These are phyloP conservation scores for Cynanchum wilfordii DNA, from an alignment of 257 asterid species.

Conservation along the genomic window DNA sequence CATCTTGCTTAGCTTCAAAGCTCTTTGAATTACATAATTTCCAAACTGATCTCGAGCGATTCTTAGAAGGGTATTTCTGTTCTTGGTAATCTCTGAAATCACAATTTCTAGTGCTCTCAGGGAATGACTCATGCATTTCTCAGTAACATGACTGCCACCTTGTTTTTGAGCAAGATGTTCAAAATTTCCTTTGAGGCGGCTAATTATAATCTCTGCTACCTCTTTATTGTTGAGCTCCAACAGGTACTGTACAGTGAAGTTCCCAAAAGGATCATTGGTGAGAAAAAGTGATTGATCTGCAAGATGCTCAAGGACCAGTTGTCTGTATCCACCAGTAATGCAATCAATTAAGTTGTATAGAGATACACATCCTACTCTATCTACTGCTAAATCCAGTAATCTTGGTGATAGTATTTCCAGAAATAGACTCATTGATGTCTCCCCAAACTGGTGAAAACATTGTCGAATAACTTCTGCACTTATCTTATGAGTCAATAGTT, in stretches of 20 bases:
- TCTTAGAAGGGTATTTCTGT: neutral
- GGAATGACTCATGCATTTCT: constrained; percentile 33
- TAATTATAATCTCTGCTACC: neutral
- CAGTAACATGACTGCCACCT: constrained; percentile 37
- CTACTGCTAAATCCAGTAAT: constrained; percentile 21
- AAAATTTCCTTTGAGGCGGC: constrained; percentile 12
- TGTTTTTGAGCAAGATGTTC: constrained; percentile 18
- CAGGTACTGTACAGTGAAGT: constrained; percentile 40
- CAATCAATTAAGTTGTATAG: constrained; percentile 20
- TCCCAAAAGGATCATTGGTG: constrained; percentile 41
- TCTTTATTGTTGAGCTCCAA: neutral
- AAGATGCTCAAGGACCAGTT: constrained; percentile 22
- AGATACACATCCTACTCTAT: constrained; percentile 35
- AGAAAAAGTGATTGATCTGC: constrained; percentile 25
- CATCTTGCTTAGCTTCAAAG: constrained; percentile 15
- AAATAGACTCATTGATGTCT: constrained; percentile 15
- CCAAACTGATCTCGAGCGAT: constrained; percentile 37
- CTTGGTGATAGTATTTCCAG: constrained; percentile 9
- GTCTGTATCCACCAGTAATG: constrained; percentile 15
- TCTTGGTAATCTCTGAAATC: constrained; percentile 19
- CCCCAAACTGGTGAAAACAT: constrained; percentile 7
- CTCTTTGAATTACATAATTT: constrained; percentile 44
- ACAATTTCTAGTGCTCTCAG: neutral
- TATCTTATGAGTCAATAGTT: constrained; percentile 9
- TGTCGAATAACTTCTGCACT: neutral